Base-by-base conservation (phyloP, 108 stramenopile genomes). In the Craspedostauros australis region DNA sequence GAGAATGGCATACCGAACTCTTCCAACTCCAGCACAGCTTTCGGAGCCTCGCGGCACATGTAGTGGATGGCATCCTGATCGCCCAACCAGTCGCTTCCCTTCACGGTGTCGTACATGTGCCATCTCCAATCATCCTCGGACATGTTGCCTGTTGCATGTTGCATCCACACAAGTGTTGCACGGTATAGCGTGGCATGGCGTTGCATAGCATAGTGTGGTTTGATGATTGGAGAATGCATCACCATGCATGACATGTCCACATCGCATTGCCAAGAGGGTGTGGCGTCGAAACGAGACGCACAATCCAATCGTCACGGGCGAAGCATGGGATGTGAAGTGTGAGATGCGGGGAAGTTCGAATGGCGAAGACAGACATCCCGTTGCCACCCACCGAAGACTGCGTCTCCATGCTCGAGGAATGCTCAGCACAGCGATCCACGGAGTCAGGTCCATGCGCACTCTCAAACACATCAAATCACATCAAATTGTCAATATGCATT, bases 1-100 rank as follows among this genome's bases (percentile, higher is more conserved):
- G 78, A 80, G 74, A 96, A 96, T 21, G 96, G 96, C 54, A 96
- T 74, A 12, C 91, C 91, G 45, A 93, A 93, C 50, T 87, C 84
- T 77, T 98, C 99, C 46, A 99, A 74, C 74, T 99, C 99, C 50
- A 95, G 65, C 7, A 98, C 96, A 18, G 96, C 95, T 57, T 68
- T 65, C 42, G 99, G 99, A 19, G 99, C 99, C 75, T 99, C 99
- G 15, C 95, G 71, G 71, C 97, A 98, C 99, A 99, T 99, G 96
- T 99, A 99, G 71, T 98, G 97, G 62, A 99, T 99, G 57, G 99
- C 96, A 72, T 99, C 98, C 76, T 99, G 99, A 76, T 99, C 99
- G 14, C 99, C 99, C 6, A 99, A 84, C 96, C 96, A 99, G 66
- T 99, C 99, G 29, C 62, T 64, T 5, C 99, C 99, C 75, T 99